Evolutionary conservation across 306 rosid species (phyloP), one percentile per base, ranked within the genome.

Genomic region (Dalbergia cultrata): DNA sequence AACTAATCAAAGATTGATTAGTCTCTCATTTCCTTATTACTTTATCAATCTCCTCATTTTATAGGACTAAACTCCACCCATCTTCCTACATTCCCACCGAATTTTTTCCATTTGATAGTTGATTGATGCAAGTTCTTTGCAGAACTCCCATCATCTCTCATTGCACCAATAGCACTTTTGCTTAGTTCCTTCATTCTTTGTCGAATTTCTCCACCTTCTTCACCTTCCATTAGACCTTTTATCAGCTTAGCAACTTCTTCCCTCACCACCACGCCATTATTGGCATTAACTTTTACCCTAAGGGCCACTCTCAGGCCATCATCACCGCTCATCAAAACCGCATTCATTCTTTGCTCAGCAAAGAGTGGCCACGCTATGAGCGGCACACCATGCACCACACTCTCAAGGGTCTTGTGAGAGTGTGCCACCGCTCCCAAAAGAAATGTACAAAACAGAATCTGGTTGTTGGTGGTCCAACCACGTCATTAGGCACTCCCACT

Each of bases 341-440:
- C 52, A 49, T 47, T 76, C 19, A 34, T 34, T 2, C 21, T 63
- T 6, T 76, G 80, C 17, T 76, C 72, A 1, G 72, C 72, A 49
- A 63, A 76, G 0, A 76, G 50, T 1, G 80, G 72, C 72, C 72
- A 76, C 4, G 80, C n/a, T 34, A 76, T 76, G 8, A 63, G 3
- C 4, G 80, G 80, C 8, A 76, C 63, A 1, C 80, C 72, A 0
- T 47, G 7, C 5, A n/a, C 3, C 4, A 63, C 13, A 63, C 80
- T 50, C 21, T 76, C 80, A 17, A 76, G 47, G 11, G 5, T 13
- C 57, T 1, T 18, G 19, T 0, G 83, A 70, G 1, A 70, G 37
- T 14, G 83, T 79, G 5, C 65, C 83, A 9, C 83, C 83, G 9
- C 83, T 79, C 0, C 83, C 77, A 60, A 70, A 70, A 34, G 54